Conservation (phyloP, 116 monocot species). For the Iris pallida region DNA sequence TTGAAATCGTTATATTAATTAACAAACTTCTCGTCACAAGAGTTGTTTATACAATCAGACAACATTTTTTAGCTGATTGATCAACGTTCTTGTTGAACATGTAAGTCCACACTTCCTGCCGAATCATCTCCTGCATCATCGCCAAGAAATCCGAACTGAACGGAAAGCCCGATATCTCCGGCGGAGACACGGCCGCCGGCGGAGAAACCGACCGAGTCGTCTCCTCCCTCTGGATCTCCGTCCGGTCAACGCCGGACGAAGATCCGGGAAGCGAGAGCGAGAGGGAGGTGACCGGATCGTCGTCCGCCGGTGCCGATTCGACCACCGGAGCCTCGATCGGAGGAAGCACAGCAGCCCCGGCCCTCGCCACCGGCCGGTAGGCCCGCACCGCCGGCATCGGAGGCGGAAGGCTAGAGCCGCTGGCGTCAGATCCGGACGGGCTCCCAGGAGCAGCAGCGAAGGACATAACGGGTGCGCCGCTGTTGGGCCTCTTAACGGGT, state of each 20-base stretch:
- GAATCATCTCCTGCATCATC: slow-evolving; percentile 64
- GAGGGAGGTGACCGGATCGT: slow-evolving; percentile 51
- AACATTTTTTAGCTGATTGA: no score
- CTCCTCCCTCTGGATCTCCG: no score
- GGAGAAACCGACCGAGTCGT: no score
- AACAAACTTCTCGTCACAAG: no score
- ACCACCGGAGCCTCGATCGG: slow-evolving; percentile 6
- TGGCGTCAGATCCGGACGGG: slow-evolving; percentile 43
- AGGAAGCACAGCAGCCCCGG: no score
- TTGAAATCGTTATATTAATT: no score
- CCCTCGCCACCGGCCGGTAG: slow-evolving; percentile 11
- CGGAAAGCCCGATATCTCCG: neutral
- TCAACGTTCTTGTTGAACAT: slow-evolving; percentile 11
- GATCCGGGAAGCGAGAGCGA: slow-evolving; percentile 50
- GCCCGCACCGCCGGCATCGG: neutral
- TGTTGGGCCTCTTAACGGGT: slow-evolving; percentile 44
- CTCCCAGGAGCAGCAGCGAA: slow-evolving; percentile 24
- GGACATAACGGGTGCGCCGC: slow-evolving; percentile 22
- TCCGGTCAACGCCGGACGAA: neutral
- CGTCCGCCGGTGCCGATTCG: neutral
- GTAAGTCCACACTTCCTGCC: slow-evolving; percentile 55
- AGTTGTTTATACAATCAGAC: no score
- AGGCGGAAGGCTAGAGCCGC: slow-evolving; percentile 41
- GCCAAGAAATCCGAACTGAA: slow-evolving; percentile 37
- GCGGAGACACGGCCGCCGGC: neutral